These are phyloP conservation scores for Mycena pura DNA, from an alignment of 768 basidiomycete species.

Conservation along the genomic window DNA sequence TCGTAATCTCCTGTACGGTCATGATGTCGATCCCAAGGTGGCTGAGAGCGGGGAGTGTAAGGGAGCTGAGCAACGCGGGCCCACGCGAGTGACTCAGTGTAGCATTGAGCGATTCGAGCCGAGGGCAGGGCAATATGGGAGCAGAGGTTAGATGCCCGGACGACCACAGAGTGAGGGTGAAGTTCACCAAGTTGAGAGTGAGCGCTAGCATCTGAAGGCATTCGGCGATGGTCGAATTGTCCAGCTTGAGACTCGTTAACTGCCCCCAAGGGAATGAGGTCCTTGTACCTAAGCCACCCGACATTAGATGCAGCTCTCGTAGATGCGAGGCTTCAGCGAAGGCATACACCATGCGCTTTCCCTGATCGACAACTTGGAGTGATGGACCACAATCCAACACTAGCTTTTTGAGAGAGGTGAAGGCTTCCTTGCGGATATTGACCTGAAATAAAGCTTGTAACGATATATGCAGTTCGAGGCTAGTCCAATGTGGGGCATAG, in stretches of 20 bases:
- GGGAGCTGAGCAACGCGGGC: background rate
- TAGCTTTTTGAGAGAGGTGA: background rate
- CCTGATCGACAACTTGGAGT: background rate
- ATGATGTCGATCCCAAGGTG: conserved; percentile 4
- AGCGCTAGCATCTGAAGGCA: background rate
- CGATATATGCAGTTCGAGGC: background rate
- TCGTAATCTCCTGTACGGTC: background rate
- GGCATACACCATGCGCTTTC: background rate
- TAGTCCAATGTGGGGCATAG: background rate
- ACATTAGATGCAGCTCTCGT: conserved; percentile 1
- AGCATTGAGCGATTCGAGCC: conserved; percentile 1
- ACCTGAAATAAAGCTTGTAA: background rate
- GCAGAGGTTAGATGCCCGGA: background rate
- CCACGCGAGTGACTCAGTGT: conserved; percentile 8
- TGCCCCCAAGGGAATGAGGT: conserved; percentile 1
- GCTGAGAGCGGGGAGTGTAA: conserved; percentile 5
- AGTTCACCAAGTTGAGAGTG: background rate
- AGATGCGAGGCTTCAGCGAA: background rate
- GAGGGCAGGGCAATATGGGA: background rate
- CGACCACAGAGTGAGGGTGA: background rate
- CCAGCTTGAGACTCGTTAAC: background rate
- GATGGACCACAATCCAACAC: background rate
- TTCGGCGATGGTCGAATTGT: background rate
- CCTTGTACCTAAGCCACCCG: background rate
- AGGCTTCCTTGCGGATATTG: background rate